Evolutionary conservation across 1,139 yeast genomes (phyloP).

Genomic region (Pichia sp.): DNA sequence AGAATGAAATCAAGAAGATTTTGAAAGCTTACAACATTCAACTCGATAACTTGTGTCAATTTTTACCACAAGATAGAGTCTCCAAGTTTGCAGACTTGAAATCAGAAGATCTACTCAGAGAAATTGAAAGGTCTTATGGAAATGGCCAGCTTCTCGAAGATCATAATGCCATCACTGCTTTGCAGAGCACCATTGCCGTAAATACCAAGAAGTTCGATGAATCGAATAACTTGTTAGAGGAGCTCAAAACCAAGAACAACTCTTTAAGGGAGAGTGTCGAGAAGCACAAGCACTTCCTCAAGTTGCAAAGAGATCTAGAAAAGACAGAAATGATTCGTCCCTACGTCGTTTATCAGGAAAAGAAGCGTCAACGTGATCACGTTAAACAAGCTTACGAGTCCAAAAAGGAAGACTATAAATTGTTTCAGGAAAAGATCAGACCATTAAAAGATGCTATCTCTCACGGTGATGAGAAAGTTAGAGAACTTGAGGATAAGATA

Average conservation of each 20-base stretch:
- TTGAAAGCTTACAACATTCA: conserved; percentile 63
- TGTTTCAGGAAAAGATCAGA: conserved; percentile 29
- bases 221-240: conserved; percentile 27
- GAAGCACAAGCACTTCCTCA: conserved; percentile 27
- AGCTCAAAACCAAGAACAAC: conserved; percentile 29
- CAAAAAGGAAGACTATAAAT: conserved; percentile 11
- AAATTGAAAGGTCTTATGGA: conserved; percentile 79
- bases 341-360: conserved; percentile 49
- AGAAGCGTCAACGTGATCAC: conserved; percentile 36
- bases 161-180: conserved; percentile 50
- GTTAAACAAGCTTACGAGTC: conserved; percentile 37
- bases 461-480: conserved; percentile 12
- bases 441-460: conserved; percentile 29
- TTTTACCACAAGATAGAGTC: conserved; percentile 91
- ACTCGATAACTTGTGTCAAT: conserved; percentile 87
- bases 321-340: conserved; percentile 50
- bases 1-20: conserved; percentile 38
- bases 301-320: conserved; percentile 37
- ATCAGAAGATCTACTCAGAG: conserved; percentile 65
- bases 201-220: conserved; percentile 28
- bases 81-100: conserved; percentile 84
- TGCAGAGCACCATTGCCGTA: conserved; percentile 37
- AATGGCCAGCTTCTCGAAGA: conserved; percentile 47
- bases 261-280: conserved; percentile 24
- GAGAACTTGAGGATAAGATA: conserved; percentile 12